These are phyloP conservation scores for Fibroporia radiculosa DNA, from an alignment of 768 basidiomycete species.

Conservation along the genomic window DNA sequence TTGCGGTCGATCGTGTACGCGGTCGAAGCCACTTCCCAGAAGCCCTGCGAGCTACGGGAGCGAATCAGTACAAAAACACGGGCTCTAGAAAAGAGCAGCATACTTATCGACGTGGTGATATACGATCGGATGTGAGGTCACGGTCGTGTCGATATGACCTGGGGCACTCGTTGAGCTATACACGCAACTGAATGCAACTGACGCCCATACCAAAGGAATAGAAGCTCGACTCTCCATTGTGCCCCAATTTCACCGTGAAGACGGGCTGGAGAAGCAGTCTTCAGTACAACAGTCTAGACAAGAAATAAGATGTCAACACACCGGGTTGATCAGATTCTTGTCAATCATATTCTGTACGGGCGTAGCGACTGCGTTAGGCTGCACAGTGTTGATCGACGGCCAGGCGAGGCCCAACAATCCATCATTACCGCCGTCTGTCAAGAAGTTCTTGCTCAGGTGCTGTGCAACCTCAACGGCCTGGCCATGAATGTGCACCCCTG, in stretches of 20 bases:
- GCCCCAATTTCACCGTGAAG: slow-evolving; percentile 30
- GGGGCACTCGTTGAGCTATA: background rate
- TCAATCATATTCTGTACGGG: slow-evolving; percentile 33
- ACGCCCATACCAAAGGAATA: slow-evolving; percentile 28
- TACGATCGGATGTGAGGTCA: slow-evolving; percentile 21
- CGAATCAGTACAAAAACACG: slow-evolving; percentile 2
- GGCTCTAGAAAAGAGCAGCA: slow-evolving; percentile 6
- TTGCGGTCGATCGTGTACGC: slow-evolving; percentile 21
- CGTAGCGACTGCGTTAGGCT: slow-evolving; percentile 27
- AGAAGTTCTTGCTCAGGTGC: slow-evolving; percentile 27
- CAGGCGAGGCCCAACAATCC: slow-evolving; percentile 32
- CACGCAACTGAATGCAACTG: background rate
- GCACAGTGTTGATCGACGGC: slow-evolving; percentile 31
- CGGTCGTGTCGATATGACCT: slow-evolving; percentile 27
- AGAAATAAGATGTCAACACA: background rate
- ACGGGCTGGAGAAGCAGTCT: slow-evolving; percentile 16
- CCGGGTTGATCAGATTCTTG: slow-evolving; percentile 23
- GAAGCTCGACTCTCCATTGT: slow-evolving; percentile 29
- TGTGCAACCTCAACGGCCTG: slow-evolving; percentile 32
- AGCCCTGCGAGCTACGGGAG: slow-evolving; percentile 26
- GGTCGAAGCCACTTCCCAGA: slow-evolving; percentile 30
- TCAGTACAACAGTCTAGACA: background rate
- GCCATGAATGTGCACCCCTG: slow-evolving; percentile 24
- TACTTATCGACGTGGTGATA: slow-evolving; percentile 22
- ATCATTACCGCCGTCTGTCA: slow-evolving; percentile 27